Evolutionary conservation across 2,329 filamentous ascomycete species (phyloP), one percentile per base, ranked within the genome.

Genomic region (Basipetospora chlamydospora): DNA sequence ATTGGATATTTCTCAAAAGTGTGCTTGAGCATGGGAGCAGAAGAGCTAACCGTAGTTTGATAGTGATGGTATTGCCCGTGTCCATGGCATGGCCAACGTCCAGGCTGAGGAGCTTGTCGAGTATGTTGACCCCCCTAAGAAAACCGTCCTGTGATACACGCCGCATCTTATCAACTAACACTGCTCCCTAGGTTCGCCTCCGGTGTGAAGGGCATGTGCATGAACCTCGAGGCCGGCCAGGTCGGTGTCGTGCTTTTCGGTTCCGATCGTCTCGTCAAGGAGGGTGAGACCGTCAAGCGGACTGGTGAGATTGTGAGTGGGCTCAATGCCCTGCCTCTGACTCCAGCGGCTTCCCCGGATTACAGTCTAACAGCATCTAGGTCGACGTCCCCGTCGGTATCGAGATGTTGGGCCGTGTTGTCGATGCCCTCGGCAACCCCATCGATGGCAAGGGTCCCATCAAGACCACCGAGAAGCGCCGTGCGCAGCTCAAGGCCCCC

Each of bases 211-310:
- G 90, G 90, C 66, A 98, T 98, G 90, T 96, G 88, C 84, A 96
- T 98, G 88, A 98, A 98, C 83, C 80, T 98, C 69, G 90, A 98
- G 73, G 90, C 90, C 66, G 90, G 90, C 65, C 90, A 96, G 70
- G 90, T 98, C 71, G 90, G 90, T 94, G 87, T 98, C 58, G 90
- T 98, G 77, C 77, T 98, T 60, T 98, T 98, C 77, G 90, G 90
- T 80, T 96, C 90, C 60, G 90, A 98, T 72, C 87, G 90, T 87
- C 77, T 95, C 56, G 90, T 98, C 78, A 90, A 85, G 76, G 90
- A 98, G 70, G 90, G 90, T 60, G 88, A 98, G 77, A 88, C 83
- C 49, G 90, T 98, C 67, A 96, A 94, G 82, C 88, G 90, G 80
- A 98, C 90, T 56, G 90, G 90, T 64, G 75, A 93, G 70, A 98